Percentiles rank a stretch among this genome's conserved stretches.
Conservation (phyloP, 352 stramenopile genomes). For the Phytophthora kernoviae region DNA sequence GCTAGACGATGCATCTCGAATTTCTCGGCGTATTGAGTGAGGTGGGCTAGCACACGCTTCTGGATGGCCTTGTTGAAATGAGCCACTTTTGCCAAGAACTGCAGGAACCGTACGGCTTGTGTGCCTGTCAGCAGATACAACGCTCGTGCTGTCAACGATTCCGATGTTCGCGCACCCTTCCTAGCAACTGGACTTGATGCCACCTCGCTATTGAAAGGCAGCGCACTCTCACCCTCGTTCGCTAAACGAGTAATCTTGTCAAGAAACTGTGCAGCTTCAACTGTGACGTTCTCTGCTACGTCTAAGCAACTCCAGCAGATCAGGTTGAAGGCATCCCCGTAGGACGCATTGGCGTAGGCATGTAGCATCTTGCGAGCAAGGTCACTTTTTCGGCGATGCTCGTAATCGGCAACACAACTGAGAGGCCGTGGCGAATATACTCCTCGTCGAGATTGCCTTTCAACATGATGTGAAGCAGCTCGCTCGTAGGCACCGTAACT, state of each 20-base stretch:
- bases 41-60: slow-evolving; percentile 43
- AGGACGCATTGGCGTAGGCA: slow-evolving; percentile 54
- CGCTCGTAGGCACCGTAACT: slow-evolving; percentile 49
- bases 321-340: slow-evolving; percentile 63
- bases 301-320: slow-evolving; percentile 81
- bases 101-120: slow-evolving; percentile 60
- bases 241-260: slow-evolving; percentile 52
- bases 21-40: slow-evolving; percentile 47
- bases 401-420: slow-evolving; percentile 62
- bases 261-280: slow-evolving; percentile 67
- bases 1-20: slow-evolving; percentile 61
- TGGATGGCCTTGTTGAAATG: slow-evolving; percentile 68
- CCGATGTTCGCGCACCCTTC: background rate
- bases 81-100: slow-evolving; percentile 70
- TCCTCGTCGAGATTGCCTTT: slow-evolving; percentile 54
- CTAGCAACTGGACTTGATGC: slow-evolving; percentile 1
- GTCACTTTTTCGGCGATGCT: slow-evolving; percentile 60
- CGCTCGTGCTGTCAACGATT: slow-evolving; percentile 39
- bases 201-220: background rate
- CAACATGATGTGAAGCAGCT: slow-evolving; percentile 68
- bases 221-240: background rate
- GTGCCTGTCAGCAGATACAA: slow-evolving; percentile 64
- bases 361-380: slow-evolving; percentile 55
- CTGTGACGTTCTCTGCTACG: slow-evolving; percentile 61
- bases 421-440: slow-evolving; percentile 63